A percentile compares a stretch with the other conserved stretches of the same genome.
Evolutionary conservation across 106 monocot species (phyloP).

Genomic region (Apostasia ramifera): DNA sequence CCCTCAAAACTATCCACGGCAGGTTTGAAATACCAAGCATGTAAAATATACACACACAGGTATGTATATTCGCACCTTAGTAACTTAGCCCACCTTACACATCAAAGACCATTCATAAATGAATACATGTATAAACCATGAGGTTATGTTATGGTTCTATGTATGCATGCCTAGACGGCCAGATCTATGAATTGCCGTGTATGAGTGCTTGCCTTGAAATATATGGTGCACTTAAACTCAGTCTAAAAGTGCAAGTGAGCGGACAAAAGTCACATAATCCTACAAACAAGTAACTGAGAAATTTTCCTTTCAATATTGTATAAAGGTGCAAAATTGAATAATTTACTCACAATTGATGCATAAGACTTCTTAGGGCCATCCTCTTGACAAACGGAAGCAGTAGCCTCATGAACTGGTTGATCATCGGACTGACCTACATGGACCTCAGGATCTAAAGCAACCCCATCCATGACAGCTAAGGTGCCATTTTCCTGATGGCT

Average conservation of each 20-base stretch:
- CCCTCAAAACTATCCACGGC: no score
- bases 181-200: not conserved
- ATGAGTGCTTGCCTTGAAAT: not conserved
- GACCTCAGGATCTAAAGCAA: conserved; percentile 12
- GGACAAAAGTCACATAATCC: no score
- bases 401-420: conserved; percentile 1
- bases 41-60: no score
- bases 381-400: conserved; percentile 20
- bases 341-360: conserved; percentile 49
- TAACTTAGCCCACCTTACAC: no score
- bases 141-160: no score
- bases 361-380: conserved; percentile 62
- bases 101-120: no score
- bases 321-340: not conserved
- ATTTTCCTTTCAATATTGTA: not conserved
- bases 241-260: not conserved
- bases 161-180: no score
- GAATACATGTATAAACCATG: no score
- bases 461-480: conserved; percentile 13
- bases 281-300: not conserved
- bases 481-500: conserved; percentile 11
- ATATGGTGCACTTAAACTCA: not conserved
- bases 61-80: no score
- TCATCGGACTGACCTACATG: not conserved
- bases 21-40: no score